Conservation (phyloP, 1,284 basidiomycete species). For the Heterobasidion annosum region DNA sequence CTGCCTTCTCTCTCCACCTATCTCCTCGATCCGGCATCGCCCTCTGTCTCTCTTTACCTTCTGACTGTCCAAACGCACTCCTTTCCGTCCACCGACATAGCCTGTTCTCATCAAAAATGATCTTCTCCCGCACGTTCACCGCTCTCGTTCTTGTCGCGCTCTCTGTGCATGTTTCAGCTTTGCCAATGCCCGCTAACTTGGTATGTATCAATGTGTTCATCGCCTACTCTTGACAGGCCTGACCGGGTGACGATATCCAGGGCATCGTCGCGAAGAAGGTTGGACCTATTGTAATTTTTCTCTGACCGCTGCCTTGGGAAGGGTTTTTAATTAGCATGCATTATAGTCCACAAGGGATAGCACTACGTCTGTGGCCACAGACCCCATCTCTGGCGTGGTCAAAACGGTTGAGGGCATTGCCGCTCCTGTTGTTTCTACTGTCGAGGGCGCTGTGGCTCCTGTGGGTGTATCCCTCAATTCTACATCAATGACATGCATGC, state of each 20-base stretch:
- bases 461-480: neutral
- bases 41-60: neutral
- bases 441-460: neutral
- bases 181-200: conserved; percentile 63
- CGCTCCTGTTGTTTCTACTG: neutral
- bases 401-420: neutral
- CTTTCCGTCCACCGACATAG: neutral
- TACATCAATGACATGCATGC: neutral
- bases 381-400: neutral
- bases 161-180: conserved; percentile 37
- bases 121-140: conserved; percentile 33
- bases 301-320: too few relatives aligned
- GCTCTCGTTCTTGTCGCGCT: conserved; percentile 63
- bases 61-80: neutral
- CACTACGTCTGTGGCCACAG: neutral
- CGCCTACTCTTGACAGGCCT: neutral
- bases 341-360: neutral
- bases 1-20: neutral
- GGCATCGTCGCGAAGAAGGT: neutral
- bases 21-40: neutral
- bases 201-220: conserved; percentile 23
- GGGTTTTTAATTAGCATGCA: too few relatives aligned
- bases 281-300: neutral
- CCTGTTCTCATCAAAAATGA: neutral
- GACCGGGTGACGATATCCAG: neutral